Conservation (phyloP, 495 filamentous ascomycete species). For the Penicillium waksmanii region DNA sequence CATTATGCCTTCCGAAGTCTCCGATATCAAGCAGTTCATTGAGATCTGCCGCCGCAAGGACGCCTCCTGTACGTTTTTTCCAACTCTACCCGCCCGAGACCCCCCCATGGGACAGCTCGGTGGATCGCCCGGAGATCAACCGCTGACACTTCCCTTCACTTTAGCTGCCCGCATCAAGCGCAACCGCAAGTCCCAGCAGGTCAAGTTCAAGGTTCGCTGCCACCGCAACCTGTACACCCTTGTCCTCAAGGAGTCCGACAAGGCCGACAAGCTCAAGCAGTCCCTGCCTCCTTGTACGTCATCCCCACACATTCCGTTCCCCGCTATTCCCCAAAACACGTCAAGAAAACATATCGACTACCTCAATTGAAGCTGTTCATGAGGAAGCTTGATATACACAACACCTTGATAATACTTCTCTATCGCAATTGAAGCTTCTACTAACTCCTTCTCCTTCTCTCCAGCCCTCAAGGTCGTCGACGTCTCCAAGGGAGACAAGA, state of each 20-base stretch:
- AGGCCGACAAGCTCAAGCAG: slow-evolving; percentile 99
- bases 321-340: neutral
- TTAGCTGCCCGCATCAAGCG: slow-evolving; percentile 97
- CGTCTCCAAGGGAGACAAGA: slow-evolving; percentile 75
- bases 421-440: neutral
- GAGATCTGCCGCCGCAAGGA: slow-evolving; percentile 99
- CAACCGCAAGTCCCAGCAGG: slow-evolving; percentile 80
- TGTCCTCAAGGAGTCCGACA: slow-evolving; percentile 94
- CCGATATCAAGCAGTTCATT: slow-evolving; percentile 99
- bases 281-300: slow-evolving; percentile 89
- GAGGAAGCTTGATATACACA: neutral
- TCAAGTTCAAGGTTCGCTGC: slow-evolving; percentile 99
- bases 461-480: slow-evolving; percentile 76
- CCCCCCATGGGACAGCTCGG: slow-evolving; percentile 7
- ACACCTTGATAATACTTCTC: neutral
- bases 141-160: slow-evolving; percentile 20
- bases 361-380: neutral
- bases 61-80: slow-evolving; percentile 78
- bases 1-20: slow-evolving; percentile 96
- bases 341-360: neutral
- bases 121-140: slow-evolving; percentile 11
- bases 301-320: slow-evolving; percentile 13
- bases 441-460: slow-evolving; percentile 8
- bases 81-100: neutral
- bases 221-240: slow-evolving; percentile 93